phyloP scores from a whole-genome alignment of 805 yeast species.

The Lipomyces orientalis region DNA sequence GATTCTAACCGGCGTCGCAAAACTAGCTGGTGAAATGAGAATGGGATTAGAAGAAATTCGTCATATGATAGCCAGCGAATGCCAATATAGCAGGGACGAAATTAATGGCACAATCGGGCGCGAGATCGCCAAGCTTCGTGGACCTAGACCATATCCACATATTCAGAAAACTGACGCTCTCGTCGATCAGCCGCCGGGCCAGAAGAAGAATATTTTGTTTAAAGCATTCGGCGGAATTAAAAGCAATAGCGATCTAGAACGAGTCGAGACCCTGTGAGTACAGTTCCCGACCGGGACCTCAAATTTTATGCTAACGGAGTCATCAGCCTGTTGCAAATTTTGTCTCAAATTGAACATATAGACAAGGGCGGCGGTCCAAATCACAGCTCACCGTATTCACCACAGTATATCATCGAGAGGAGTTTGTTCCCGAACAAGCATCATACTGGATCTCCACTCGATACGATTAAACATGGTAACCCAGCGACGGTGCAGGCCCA shows the following conservation, averaged over 20 bases:
- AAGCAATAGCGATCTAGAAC: conserved; percentile 18
- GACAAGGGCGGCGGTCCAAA: conserved; percentile 8
- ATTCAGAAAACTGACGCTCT: background rate
- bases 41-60: conserved; percentile 7
- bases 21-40: conserved; percentile 18
- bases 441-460: background rate
- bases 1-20: conserved; percentile 25
- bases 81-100: background rate
- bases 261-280: conserved; percentile 29
- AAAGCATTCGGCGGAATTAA: conserved; percentile 22
- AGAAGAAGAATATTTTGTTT: conserved; percentile 20
- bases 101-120: background rate
- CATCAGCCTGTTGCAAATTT: conserved; percentile 20
- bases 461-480: background rate
- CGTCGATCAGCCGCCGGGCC: background rate
- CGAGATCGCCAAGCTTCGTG: conserved; percentile 10
- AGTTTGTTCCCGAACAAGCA: background rate
- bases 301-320: background rate
- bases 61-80: conserved; percentile 5
- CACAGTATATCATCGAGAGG: background rate
- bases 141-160: conserved; percentile 12
- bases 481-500: background rate
- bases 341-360: conserved; percentile 23
- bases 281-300: background rate
- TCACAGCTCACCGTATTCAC: background rate